Evolutionary conservation across 2,329 filamentous ascomycete species (phyloP), one percentile per base, ranked within the genome.

Genomic region (Hypoxylon rubiginosum): DNA sequence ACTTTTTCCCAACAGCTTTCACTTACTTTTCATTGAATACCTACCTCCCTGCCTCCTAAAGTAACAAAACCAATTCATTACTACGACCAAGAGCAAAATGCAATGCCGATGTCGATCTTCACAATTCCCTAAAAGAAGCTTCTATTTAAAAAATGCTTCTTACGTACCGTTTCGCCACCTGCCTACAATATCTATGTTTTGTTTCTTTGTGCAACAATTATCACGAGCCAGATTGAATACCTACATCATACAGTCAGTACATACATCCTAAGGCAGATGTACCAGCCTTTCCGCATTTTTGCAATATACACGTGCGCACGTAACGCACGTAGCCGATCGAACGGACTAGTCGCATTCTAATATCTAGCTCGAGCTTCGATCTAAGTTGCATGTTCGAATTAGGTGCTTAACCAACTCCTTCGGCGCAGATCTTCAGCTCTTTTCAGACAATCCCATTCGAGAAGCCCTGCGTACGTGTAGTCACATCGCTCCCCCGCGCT

Each of bases 401-500:
- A 36, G 58, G 46, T 60, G 49, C 57, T 52, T 24, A 24, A 58
- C 53, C 49, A 39, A 55, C 46, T 32, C 52, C 13, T 58, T 26
- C 26, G 41, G 24, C 24, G 58, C 39, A 8, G 63, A 66, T 66
- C 59, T 49, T 65, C 24, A 41, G 34, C 58, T 41, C 24, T 39
- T 64, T 60, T n/a, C 26, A 62, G 53, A n/a, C 46, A 36, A 36
- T 50, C n/a, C 49, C 30, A 43, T 52, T 46, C 11, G n/a, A 67
- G 52, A 60, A 55, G 13, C 55, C 55, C 51, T 63, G 46, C 56
- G 59, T 52, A 53, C 19, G 15, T 58, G 57, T 13, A 46, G 66
- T 69, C 32, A 46, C 60, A 69, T 69, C 56, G 57, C 53, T 46
- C 32, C 34, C 59, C 63, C 66, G 63, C 63, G 59, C 63, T 63